Conservation (phyloP, 805 yeast species). For the Cyberlindnera petersonii region DNA sequence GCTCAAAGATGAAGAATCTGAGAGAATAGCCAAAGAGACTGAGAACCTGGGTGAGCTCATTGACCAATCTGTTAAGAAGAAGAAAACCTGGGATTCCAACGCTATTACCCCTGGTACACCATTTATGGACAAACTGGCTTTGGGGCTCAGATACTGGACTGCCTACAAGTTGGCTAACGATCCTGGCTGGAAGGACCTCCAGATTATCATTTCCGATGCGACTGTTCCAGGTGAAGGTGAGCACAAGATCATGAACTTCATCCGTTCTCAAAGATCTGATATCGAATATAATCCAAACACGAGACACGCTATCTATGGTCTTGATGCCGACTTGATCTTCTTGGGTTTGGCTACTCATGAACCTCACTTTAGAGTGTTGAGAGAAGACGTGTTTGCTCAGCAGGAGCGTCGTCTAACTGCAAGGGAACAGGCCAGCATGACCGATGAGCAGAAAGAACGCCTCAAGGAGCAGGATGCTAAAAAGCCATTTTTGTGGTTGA, state of each 20-base stretch:
- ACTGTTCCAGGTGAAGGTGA: conserved; percentile 99
- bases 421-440: conserved; percentile 51
- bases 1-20: conserved; percentile 68
- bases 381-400: conserved; percentile 96
- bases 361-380: conserved; percentile 87
- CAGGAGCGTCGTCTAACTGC: conserved; percentile 37
- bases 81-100: conserved; percentile 84
- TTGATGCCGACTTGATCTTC: conserved; percentile 97
- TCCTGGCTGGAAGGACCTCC: conserved; percentile 75
- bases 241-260: conserved; percentile 94
- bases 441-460: conserved; percentile 49
- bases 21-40: conserved; percentile 35
- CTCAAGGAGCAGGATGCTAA: conserved; percentile 35
- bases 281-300: conserved; percentile 90
- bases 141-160: conserved; percentile 78
- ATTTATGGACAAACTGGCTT: conserved; percentile 86
- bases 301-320: conserved; percentile 92
- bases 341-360: conserved; percentile 96
- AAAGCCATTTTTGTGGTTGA: conserved; percentile 93
- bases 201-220: conserved; percentile 82
- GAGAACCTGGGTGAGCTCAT: conserved; percentile 54
- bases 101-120: conserved; percentile 96
- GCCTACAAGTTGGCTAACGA: conserved; percentile 86
- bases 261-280: conserved; percentile 83
- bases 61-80: conserved; percentile 68